These are phyloP conservation scores for Aciculoconidium aculeatum DNA, from an alignment of 805 yeast genomes.

Conservation along the genomic window DNA sequence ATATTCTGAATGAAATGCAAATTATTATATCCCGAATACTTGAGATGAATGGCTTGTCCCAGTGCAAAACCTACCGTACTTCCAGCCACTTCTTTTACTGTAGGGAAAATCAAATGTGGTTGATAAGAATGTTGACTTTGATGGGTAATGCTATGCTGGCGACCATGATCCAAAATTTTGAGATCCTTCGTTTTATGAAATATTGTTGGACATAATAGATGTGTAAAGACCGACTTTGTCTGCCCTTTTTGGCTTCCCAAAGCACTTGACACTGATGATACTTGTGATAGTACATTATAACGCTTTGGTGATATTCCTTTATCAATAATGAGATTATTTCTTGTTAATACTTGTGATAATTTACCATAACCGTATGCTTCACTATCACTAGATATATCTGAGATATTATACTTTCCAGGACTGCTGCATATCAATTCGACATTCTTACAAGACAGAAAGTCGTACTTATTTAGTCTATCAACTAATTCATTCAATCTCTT, in stretches of 20 bases:
- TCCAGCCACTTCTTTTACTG: constrained; percentile 31
- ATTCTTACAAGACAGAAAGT: constrained; percentile 42
- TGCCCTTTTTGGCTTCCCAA: constrained; percentile 17
- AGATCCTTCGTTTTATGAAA: constrained; percentile 20
- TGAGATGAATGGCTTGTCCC: constrained; percentile 48
- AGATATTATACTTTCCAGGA: constrained; percentile 36
- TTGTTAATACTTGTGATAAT: constrained; percentile 34
- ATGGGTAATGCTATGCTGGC: constrained; percentile 14
- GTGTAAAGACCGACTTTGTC: constrained; percentile 40
- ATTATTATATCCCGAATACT: constrained; percentile 19
- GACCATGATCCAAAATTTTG: constrained; percentile 24
- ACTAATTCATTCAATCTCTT: constrained; percentile 21
- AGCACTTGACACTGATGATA: constrained; percentile 47
- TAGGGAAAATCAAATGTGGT: constrained; percentile 41
- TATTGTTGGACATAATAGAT: constrained; percentile 42
- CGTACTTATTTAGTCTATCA: constrained; percentile 23
- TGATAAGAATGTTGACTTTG: constrained; percentile 19
- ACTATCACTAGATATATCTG: constrained; percentile 6
- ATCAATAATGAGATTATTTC: constrained; percentile 25
- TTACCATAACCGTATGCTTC: constrained; percentile 45
- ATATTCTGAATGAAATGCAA: constrained; percentile 39
- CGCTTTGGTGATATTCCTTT: too few species aligned
- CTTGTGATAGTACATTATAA: constrained; percentile 44
- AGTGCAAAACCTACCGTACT: constrained; percentile 42
- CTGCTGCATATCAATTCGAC: constrained; percentile 53